Evolutionary conservation across 2,329 filamentous ascomycete genomes (phyloP).

Genomic region (Aspergillus novofumigatus): DNA sequence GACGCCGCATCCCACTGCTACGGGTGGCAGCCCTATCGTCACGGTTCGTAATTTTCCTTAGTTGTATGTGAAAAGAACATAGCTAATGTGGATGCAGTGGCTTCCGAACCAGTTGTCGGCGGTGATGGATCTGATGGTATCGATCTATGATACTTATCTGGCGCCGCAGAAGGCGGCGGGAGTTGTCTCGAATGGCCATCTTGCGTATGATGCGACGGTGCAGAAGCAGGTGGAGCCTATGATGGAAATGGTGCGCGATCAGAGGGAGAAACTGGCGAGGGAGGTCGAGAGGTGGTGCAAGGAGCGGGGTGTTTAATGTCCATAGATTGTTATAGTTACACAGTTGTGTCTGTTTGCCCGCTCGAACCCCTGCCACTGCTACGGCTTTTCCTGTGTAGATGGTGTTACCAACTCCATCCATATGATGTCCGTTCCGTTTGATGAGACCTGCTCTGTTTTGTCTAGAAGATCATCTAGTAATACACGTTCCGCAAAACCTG

Average conservation of each 20-base stretch:
- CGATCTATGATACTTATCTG: conserved; percentile 39
- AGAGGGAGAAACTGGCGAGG: conserved; percentile 30
- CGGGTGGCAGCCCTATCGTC: conserved; percentile 47
- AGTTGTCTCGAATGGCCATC: conserved; percentile 19
- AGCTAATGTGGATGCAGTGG: conserved; percentile 31
- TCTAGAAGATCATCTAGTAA: background rate
- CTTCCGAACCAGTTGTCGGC: conserved; percentile 46
- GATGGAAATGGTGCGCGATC: conserved; percentile 34
- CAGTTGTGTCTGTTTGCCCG: background rate
- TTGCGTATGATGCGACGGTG: conserved; percentile 19
- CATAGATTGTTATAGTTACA: background rate
- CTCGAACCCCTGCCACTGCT: background rate
- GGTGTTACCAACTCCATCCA: background rate
- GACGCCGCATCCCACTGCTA: conserved; percentile 45
- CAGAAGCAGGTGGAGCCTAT: conserved; percentile 37
- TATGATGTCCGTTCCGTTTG: background rate
- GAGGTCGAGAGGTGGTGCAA: conserved; percentile 46
- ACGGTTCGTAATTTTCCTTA: conserved; percentile 30
- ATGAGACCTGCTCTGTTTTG: background rate
- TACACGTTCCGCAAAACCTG: background rate
- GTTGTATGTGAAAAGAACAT: background rate
- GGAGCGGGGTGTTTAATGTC: conserved; percentile 38
- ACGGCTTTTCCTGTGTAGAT: background rate
- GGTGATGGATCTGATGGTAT: conserved; percentile 48
- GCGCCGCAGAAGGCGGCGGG: conserved; percentile 27